Base-by-base conservation (phyloP, 1,284 basidiomycete genomes). In the Naganishia liquefaciens region DNA sequence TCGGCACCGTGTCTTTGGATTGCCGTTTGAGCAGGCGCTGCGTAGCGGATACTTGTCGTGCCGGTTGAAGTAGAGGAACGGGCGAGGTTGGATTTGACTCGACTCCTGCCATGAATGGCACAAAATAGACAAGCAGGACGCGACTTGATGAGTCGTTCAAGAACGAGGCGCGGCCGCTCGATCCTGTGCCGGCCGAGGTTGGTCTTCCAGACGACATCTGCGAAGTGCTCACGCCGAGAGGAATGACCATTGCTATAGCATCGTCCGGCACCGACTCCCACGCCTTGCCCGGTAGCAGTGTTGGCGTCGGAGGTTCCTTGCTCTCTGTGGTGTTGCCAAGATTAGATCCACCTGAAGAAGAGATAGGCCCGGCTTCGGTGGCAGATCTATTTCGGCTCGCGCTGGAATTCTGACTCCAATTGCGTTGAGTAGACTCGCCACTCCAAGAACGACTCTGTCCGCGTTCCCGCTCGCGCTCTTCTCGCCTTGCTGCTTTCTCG, bases 191-290 rank as follows among this genome's bases (percentile, higher is more conserved):
- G 11, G 52, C 39, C 9, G 53, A 11, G 1, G 28, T 52, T 40
- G 40, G 21, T 27, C 25, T 25, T 21, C 39, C 7, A 33, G 42
- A n/a, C 13, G 54, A 28, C 30, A 5, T 28, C 9, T 21, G 39
- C 23, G 17, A 46, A 9, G 17, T 46, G 9, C 21, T 39, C 15
- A 68, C 68, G 0, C 60, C 50, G 25, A 78, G 69, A 0, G 77
- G 77, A 15, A 79, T 67, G 25, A 78, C 73, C 76, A 79, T 78
- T 3, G 78, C 78, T 6, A 79, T 68, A 1, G 77, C 76, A 30
- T 79, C 76, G 10, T 76, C 76, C 0, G 78, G 76, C 1, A 79
- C 77, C 6, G 69, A 72, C 6, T 69, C 62, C 78, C 78, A 79
- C 0, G 73, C 78, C 68, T 73, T 76, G 30, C 78, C 77, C 58